phyloP scores from a whole-genome alignment of 805 yeast genomes.

The Candida alai region DNA sequence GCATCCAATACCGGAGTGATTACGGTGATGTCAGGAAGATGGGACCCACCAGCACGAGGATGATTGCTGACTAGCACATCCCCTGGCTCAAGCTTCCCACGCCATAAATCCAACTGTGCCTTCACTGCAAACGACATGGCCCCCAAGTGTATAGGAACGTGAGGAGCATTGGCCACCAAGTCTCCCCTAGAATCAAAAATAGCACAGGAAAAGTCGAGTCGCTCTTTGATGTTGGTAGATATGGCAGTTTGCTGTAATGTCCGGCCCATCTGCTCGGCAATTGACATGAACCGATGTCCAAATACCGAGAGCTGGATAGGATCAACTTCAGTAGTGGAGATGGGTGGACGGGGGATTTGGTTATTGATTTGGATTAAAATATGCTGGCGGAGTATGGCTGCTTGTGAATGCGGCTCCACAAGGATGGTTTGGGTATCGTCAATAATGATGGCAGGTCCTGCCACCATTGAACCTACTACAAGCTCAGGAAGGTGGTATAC shows the following conservation, averaged over 20 bases:
- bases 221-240: constrained; percentile 42
- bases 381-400: constrained; percentile 25
- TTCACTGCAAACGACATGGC: constrained; percentile 47
- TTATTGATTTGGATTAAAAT: constrained; percentile 29
- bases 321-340: constrained; percentile 25
- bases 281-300: constrained; percentile 39
- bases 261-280: constrained; percentile 43
- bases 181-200: constrained; percentile 39
- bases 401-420: constrained; percentile 31
- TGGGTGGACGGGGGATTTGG: constrained; percentile 18
- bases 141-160: constrained; percentile 44
- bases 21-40: constrained; percentile 66
- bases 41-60: constrained; percentile 42
- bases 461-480: constrained; percentile 17
- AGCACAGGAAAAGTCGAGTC: constrained; percentile 45
- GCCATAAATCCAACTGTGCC: constrained; percentile 38
- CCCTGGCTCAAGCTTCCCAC: constrained; percentile 36
- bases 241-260: constrained; percentile 43
- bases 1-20: constrained; percentile 75
- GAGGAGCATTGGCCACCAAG: constrained; percentile 46
- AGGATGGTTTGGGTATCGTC: constrained; percentile 31
- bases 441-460: constrained; percentile 32
- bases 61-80: constrained; percentile 43
- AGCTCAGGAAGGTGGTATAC: constrained; percentile 22
- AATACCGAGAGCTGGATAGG: constrained; percentile 39